Evolutionary conservation across 495 filamentous ascomycete genomes (phyloP), one percentile per base, ranked within the genome.

Genomic region (Xylaria sp.): DNA sequence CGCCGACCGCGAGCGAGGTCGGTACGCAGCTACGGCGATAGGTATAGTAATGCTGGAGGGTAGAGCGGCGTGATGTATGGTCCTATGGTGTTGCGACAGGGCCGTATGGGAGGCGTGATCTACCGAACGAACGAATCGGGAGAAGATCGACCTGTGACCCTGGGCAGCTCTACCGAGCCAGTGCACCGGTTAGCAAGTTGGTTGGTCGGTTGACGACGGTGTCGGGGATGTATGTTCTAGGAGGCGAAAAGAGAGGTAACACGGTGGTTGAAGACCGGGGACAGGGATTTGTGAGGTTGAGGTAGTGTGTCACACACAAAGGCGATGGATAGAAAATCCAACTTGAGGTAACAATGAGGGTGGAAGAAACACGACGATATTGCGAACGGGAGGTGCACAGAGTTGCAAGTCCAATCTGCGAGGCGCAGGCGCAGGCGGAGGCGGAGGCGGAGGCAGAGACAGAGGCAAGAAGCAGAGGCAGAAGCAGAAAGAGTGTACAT

Each of bases 1-100:
- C 69, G 62, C 40, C 66, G 52, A 17, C 50, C 57, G 24, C 35
- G 68, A 43, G 24, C 0, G 17, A 55, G 68, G 41, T 70, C 44
- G 35, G 46, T 21, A 58, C 37, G 44, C 46, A 63, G 58, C 59
- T 43, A 44, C 33, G 3, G 40, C 1, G 17, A 33, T 46, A 40
- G 17, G 44, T 46, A 40, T 19, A 11, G n/a, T 5, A n/a, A 15
- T n/a, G 33, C 58, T 1, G 11, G 52, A 44, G 33, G 57, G 40
- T 1, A 41, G 35, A 12, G 29, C 15, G 52, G 26, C 52, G 24
- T 0, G 31, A 29, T 26, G 67, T 58, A 15, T 17, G 31, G 29
- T 33, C 3, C 48, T 15, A 24, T 21, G 35, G 50, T 35, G 37
- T 14, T 41, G 40, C 15, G 48, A 37, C 44, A 58, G 52, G 57